Conservation (phyloP, 768 basidiomycete species). For the Phanerochaete carnosa region DNA sequence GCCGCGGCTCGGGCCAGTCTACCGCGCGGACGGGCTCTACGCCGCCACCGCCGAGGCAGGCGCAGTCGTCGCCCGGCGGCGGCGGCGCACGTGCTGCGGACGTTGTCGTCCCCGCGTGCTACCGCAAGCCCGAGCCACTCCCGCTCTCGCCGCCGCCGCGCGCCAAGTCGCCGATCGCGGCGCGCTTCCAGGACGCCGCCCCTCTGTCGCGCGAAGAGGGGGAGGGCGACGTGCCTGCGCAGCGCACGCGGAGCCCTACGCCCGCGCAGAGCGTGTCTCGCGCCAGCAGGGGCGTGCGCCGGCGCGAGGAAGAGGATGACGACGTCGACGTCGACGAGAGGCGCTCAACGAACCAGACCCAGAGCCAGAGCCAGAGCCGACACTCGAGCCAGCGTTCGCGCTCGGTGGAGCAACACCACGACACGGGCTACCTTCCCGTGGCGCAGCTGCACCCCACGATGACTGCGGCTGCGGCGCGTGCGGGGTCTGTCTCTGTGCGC, state of each 20-base stretch:
- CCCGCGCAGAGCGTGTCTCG: background rate
- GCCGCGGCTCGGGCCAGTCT: background rate
- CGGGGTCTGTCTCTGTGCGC: background rate
- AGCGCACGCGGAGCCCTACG: background rate
- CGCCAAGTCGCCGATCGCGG: slow-evolving; percentile 14
- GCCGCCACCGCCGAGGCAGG: background rate
- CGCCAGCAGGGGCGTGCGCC: slow-evolving; percentile 1
- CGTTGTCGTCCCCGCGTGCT: background rate
- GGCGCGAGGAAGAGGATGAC: background rate
- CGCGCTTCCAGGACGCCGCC: background rate
- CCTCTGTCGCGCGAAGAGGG: background rate
- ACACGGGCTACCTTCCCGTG: slow-evolving; percentile 11
- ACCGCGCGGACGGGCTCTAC: background rate
- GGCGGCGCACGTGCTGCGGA: background rate
- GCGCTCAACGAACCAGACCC: background rate
- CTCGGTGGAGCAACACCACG: slow-evolving; percentile 5
- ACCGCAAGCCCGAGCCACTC: background rate
- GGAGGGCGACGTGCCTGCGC: background rate
- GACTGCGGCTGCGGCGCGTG: slow-evolving; percentile 8
- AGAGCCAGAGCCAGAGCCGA: background rate
- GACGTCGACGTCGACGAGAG: background rate
- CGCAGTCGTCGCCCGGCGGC: background rate
- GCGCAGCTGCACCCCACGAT: slow-evolving; percentile 15
- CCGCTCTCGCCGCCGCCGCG: slow-evolving; percentile 17
- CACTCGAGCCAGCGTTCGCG: slow-evolving; percentile 2